Conservation (phyloP, 352 stramenopile species). For the Thalassiosira livingstoniorum region DNA sequence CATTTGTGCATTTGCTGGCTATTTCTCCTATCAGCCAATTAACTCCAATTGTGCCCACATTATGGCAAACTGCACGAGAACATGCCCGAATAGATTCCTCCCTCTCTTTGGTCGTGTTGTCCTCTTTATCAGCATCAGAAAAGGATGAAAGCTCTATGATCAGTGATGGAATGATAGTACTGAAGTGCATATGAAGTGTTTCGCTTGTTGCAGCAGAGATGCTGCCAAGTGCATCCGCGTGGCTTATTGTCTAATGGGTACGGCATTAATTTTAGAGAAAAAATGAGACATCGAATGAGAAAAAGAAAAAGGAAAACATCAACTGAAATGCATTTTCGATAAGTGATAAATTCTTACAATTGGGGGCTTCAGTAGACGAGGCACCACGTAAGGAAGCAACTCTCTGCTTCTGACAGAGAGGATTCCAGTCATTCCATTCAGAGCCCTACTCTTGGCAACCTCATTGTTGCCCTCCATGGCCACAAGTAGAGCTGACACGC, state of each 20-base stretch:
- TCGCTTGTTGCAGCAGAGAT: slow-evolving; percentile 93
- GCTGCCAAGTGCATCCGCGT: slow-evolving; percentile 91
- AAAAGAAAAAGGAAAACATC: slow-evolving; percentile 22
- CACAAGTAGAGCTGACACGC: no score
- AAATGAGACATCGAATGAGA: slow-evolving; percentile 18
- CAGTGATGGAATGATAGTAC: slow-evolving; percentile 90
- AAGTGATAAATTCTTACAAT: no score
- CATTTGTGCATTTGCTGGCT: slow-evolving; percentile 93
- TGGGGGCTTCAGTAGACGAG: slow-evolving; percentile 92
- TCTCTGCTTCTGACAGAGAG: slow-evolving; percentile 95
- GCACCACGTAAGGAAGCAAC: slow-evolving; percentile 97
- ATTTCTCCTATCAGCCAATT: slow-evolving; percentile 95
- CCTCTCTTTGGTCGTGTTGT: slow-evolving; percentile 63
- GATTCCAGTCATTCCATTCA: slow-evolving; percentile 98
- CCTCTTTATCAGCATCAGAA: slow-evolving; percentile 49
- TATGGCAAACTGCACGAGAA: slow-evolving; percentile 71
- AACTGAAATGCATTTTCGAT: no score
- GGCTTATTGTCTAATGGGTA: slow-evolving; percentile 76
- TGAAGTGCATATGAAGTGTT: slow-evolving; percentile 96
- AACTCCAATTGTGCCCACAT: slow-evolving; percentile 90
- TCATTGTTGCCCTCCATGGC: slow-evolving; percentile 89
- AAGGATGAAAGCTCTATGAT: slow-evolving; percentile 82
- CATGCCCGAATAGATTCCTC: slow-evolving; percentile 67
- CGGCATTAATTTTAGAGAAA: no score
- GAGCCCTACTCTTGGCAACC: slow-evolving; percentile 83